Conservation (phyloP, 2,329 filamentous ascomycete genomes). For the Orbilia blumenaviensis region DNA sequence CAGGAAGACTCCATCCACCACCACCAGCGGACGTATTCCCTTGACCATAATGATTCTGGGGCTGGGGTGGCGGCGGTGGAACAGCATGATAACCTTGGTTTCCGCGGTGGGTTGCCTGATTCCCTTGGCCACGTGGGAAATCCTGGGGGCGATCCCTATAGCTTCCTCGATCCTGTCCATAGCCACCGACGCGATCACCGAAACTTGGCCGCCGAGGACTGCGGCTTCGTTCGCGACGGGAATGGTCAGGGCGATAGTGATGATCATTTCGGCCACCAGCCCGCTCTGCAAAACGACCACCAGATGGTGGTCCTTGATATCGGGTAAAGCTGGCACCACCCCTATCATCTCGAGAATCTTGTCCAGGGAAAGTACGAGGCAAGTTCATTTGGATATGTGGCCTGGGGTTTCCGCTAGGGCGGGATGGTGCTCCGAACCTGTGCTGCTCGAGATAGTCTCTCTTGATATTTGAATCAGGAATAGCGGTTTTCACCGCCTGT, state of each 20-base stretch:
- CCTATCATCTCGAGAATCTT: not conserved
- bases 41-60: not conserved
- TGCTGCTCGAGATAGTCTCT: conserved; percentile 16
- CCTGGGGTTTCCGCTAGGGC: not conserved
- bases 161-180: not conserved
- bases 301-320: conserved; percentile 10
- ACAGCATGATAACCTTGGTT: conserved; percentile 33
- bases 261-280: conserved; percentile 22
- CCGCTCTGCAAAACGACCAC: conserved; percentile 1
- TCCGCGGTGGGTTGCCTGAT: conserved; percentile 20
- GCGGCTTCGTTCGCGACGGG: conserved; percentile 37
- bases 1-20: conserved; percentile 45
- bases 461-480: conserved; percentile 45
- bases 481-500: conserved; percentile 13
- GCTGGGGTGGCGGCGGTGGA: conserved; percentile 20
- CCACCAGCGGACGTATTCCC: not conserved
- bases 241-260: conserved; percentile 27
- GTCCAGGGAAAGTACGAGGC: conserved; percentile 25
- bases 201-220: conserved; percentile 38
- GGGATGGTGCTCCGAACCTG: not conserved
- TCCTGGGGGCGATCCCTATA: conserved; percentile 50
- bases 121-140: conserved; percentile 35
- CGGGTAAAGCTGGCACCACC: conserved; percentile 22
- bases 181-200: conserved; percentile 34
- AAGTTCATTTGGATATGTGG: conserved; percentile 43